Conservation (phyloP, 2,329 filamentous ascomycete genomes). For the Alternaria infectoria region DNA sequence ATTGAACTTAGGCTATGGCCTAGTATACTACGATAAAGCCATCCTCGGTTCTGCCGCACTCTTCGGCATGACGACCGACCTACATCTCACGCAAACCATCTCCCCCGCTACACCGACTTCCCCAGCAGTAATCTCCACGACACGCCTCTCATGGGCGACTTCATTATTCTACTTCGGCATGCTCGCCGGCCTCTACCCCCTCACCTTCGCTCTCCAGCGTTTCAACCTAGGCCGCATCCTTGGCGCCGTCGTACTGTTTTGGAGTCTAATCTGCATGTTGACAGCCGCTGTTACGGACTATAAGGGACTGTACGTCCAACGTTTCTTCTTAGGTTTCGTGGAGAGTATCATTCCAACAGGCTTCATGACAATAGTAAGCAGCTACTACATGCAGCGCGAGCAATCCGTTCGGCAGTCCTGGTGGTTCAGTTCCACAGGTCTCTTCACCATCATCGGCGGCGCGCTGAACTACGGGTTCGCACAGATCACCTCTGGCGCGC, state of each 20-base stretch:
- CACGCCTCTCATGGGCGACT: conserved; percentile 75
- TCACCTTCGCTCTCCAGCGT: conserved; percentile 73
- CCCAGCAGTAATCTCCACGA: conserved; percentile 63
- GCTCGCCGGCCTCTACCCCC: conserved; percentile 75
- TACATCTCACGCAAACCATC: conserved; percentile 40
- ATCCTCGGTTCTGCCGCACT: conserved; percentile 75
- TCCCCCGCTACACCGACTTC: not conserved
- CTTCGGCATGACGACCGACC: conserved; percentile 77
- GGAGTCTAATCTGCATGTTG: conserved; percentile 71
- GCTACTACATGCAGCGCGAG: conserved; percentile 51
- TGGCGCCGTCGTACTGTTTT: conserved; percentile 67
- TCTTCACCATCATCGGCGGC: conserved; percentile 43
- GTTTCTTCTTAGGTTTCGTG: conserved; percentile 64
- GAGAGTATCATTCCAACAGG: conserved; percentile 64
- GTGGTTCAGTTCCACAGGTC: conserved; percentile 68
- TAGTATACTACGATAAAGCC: conserved; percentile 77
- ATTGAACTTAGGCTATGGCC: too few species aligned
- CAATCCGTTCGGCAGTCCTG: conserved; percentile 62
- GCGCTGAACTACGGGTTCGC: conserved; percentile 48
- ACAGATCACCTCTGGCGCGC: conserved; percentile 40
- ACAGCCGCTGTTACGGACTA: conserved; percentile 71
- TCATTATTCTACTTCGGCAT: conserved; percentile 83
- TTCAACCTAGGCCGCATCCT: conserved; percentile 71
- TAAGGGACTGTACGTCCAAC: conserved; percentile 64
- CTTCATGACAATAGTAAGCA: conserved; percentile 61